A percentile compares a stretch with the other conserved stretches of the same genome.
These are phyloP conservation scores for Yamadazyma laniorum DNA, from an alignment of 805 yeast genomes.

Conservation along the genomic window DNA sequence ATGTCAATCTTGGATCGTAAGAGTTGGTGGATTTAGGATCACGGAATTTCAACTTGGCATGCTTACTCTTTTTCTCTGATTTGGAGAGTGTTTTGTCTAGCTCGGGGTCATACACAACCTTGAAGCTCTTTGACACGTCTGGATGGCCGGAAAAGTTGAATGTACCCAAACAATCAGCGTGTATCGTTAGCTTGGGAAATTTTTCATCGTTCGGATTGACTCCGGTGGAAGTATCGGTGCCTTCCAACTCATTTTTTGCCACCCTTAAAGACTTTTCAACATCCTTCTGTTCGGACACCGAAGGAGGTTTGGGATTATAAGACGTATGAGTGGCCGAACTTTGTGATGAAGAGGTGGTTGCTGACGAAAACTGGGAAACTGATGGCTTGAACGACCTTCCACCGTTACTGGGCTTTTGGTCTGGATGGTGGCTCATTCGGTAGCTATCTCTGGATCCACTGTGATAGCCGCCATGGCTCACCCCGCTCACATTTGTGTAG, in stretches of 20 bases:
- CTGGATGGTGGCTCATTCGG: not conserved
- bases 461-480: not conserved
- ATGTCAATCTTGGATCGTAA: constrained; percentile 43
- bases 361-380: no score
- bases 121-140: constrained; percentile 32
- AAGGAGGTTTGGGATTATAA: not conserved
- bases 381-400: no score
- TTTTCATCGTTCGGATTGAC: constrained; percentile 29
- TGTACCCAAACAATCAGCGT: constrained; percentile 18
- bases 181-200: constrained; percentile 31
- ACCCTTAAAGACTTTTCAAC: not conserved
- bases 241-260: constrained; percentile 43
- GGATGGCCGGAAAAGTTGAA: constrained; percentile 11
- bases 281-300: not conserved
- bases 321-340: no score
- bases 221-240: constrained; percentile 35
- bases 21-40: constrained; percentile 17
- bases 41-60: constrained; percentile 41
- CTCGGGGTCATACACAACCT: constrained; percentile 51
- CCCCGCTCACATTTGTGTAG: not conserved
- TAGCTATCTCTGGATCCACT: not conserved
- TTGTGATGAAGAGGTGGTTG: no score
- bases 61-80: constrained; percentile 27
- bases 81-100: constrained; percentile 33
- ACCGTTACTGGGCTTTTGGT: no score